Percentiles rank a stretch among this genome's conserved stretches.
phyloP scores from a whole-genome alignment of 805 yeast genomes.

The Candida patagonica region DNA sequence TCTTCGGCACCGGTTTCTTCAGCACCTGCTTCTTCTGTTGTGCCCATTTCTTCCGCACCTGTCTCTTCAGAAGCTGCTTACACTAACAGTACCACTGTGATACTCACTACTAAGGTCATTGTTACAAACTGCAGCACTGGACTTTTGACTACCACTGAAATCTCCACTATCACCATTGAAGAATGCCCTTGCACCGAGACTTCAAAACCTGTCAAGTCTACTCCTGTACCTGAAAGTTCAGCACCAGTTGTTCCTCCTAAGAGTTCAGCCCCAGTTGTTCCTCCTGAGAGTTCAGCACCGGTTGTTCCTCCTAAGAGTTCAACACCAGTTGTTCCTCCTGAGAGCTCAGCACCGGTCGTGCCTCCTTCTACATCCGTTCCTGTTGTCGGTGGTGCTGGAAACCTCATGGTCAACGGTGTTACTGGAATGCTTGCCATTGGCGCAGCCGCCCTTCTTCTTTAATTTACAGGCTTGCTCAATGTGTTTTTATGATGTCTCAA shows the following conservation, averaged over 20 bases:
- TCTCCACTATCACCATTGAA: background rate
- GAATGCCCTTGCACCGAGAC: conserved; percentile 1
- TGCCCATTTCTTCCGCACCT: background rate
- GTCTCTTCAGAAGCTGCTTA: background rate
- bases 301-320: conserved; percentile 1
- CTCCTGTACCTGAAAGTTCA: conserved; percentile 1
- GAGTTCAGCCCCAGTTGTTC: conserved; percentile 5
- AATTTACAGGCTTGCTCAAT: too few species aligned
- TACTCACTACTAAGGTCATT: conserved; percentile 1
- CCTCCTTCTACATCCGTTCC: conserved; percentile 2
- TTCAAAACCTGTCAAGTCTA: background rate
- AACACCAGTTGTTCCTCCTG: conserved; percentile 4
- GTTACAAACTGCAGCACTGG: conserved; percentile 13
- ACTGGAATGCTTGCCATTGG: conserved; percentile 9
- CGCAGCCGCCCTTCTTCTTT: conserved; percentile 12
- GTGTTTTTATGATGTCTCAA: too few species aligned
- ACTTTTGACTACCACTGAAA: background rate
- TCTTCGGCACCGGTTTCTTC: background rate
- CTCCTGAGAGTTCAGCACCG: background rate
- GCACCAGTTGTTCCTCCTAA: conserved; percentile 6
- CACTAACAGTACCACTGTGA: background rate
- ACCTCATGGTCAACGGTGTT: conserved; percentile 1
- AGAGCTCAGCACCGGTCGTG: background rate
- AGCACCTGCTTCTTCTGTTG: background rate
- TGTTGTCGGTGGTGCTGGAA: conserved; percentile 4